These are phyloP conservation scores for Tillandsia leiboldiana DNA, from an alignment of 176 grass and related monocot genomes.

Conservation along the genomic window DNA sequence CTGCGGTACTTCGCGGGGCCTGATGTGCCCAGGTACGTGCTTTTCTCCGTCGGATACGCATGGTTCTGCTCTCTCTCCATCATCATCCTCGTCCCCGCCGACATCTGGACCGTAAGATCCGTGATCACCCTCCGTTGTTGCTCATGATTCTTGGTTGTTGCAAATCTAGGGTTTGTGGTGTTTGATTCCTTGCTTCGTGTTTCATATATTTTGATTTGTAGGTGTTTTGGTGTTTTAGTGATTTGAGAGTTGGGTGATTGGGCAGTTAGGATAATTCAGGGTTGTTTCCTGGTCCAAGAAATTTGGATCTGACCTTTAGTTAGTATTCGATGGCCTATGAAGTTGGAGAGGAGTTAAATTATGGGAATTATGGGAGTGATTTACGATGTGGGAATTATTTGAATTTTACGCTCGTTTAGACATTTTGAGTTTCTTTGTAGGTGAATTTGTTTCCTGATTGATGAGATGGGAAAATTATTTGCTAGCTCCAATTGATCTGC, in stretches of 20 bases:
- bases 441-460: no score
- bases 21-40: constrained; percentile 73
- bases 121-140: not conserved
- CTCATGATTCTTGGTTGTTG: constrained; percentile 1
- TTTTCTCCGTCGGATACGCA: constrained; percentile 88
- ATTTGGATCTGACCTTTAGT: not conserved
- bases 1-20: constrained; percentile 98
- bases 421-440: no score
- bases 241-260: not conserved
- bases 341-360: not conserved
- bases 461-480: no score
- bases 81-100: constrained; percentile 98
- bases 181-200: not conserved
- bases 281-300: not conserved
- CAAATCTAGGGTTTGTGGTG: not conserved
- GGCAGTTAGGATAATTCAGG: not conserved
- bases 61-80: constrained; percentile 99
- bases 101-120: constrained; percentile 96
- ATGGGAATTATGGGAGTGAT: not conserved
- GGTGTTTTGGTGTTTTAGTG: no score
- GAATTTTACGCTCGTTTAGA: no score
- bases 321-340: not conserved
- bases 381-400: not conserved
- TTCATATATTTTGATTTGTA: not conserved
- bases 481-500: no score